Percentiles rank a stretch among this genome's conserved stretches.
phyloP scores from a whole-genome alignment of 148 eudicot genomes.

The Dianthus caryophyllus region DNA sequence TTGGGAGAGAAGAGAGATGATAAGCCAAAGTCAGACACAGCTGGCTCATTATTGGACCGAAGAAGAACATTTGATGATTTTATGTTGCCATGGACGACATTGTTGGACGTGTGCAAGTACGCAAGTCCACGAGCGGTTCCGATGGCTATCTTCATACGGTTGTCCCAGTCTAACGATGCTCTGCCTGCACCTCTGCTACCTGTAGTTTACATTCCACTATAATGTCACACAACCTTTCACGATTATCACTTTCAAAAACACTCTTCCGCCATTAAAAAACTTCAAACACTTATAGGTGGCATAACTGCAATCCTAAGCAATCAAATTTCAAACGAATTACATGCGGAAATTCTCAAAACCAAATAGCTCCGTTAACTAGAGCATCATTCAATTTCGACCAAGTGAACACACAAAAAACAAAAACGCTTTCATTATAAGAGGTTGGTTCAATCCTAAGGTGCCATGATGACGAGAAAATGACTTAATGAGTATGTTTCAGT shows the following conservation, averaged over 20 bases:
- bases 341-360: too few relatives aligned
- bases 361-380: not conserved
- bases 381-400: not conserved
- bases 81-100: constrained; percentile 78
- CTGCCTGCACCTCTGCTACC: constrained; percentile 94
- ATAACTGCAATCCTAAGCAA: not conserved
- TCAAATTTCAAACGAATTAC: too few relatives aligned
- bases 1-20: constrained; percentile 36
- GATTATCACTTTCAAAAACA: not conserved
- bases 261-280: not conserved
- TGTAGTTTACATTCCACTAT: constrained; percentile 23
- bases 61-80: constrained; percentile 89
- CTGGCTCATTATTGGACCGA: constrained; percentile 40
- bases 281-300: not conserved
- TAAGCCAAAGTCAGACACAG: constrained; percentile 71
- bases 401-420: not conserved
- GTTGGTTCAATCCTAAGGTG: constrained; percentile 7
- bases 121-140: constrained; percentile 69
- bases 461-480: not conserved
- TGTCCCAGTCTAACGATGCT: constrained; percentile 83
- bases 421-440: not conserved
- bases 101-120: constrained; percentile 59
- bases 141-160: constrained; percentile 65
- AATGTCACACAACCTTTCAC: not conserved
- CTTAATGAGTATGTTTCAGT: not conserved